Base-by-base conservation (phyloP, 129 eudicot species). In the Chrysanthemum makinoi region DNA sequence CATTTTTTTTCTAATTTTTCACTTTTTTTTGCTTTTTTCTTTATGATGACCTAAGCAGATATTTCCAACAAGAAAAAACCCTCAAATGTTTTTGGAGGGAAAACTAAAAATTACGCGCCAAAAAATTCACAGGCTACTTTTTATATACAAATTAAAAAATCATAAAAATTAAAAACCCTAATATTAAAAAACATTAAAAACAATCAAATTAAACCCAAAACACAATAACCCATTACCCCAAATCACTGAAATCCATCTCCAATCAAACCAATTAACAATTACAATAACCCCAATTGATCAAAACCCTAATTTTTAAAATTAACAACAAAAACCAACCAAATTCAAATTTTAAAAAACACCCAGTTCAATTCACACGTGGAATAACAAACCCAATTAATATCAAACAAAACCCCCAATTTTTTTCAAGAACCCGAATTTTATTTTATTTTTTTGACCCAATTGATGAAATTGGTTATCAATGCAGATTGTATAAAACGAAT, bases 41-140 rank as follows among this genome's bases (percentile, higher is more conserved):
- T 30, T 59, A 52, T 69, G 47, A 13, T 18, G 16, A 52, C 15
- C 66, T 53, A 44, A 70, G 62, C 46, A 62, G 30, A 22, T 47
- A 43, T 46, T 26, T 35, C 11, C 26, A 61, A 11, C 11, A 35
- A 4, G 13, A 43, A 43, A 47, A 89, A 83, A 83, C 91, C 91
- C 95, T 87, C 89, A 52, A 80, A 85, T 83, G 83, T 73, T 35
- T 39, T 39, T 39, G 2, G 83, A 85, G 79, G 82, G 76, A 85
- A 72, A 77, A 89, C 82, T 69, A 85, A 92, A 80, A 86, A 53
- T 63, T 65, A 73, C 74, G 89, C 95, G 83, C 84, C 91, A 60
- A 86, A 88, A 89, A 79, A 66, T 79, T 80, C 95, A 86, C 85
- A n/a, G 89, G 80, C 80, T 79, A 57, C 80, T 75, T 75, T 44